Percentiles rank a stretch among this genome's conserved stretches.
phyloP scores from a whole-genome alignment of 805 yeast species.

The Kluyveromyces wickerhamii region DNA sequence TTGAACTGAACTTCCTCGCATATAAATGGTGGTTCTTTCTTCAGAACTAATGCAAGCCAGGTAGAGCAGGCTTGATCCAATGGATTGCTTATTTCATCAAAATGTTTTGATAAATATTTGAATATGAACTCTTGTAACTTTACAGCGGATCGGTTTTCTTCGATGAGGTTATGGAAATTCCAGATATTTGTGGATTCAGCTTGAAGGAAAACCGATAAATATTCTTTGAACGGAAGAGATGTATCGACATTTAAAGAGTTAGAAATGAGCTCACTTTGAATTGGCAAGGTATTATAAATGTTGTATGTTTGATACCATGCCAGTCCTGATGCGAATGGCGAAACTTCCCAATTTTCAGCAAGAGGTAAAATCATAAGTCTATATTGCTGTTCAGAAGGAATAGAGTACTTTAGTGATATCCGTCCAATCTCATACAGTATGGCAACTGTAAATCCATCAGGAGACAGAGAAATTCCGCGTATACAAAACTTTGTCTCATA shows the following conservation, averaged over 20 bases:
- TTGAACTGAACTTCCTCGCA: conserved; percentile 11
- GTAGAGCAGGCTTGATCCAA: conserved; percentile 23
- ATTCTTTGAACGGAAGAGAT: conserved; percentile 14
- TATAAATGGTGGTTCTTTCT: conserved; percentile 7
- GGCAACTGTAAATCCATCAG: conserved; percentile 25
- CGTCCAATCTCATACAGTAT: conserved; percentile 23
- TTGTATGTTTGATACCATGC: conserved; percentile 30
- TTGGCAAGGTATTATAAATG: conserved; percentile 21
- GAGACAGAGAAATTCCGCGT: conserved; percentile 23
- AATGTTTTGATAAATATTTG: conserved; percentile 18
- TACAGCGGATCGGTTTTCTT: conserved; percentile 13
- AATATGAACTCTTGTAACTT: conserved; percentile 18
- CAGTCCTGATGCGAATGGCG: conserved; percentile 20
- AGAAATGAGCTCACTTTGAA: too few species aligned
- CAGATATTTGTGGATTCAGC: conserved; percentile 14
- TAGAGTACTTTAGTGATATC: conserved; percentile 23
- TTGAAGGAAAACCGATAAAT: conserved; percentile 14
- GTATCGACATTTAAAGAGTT: conserved; percentile 9
- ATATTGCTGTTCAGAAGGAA: conserved; percentile 21
- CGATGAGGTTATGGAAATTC: conserved; percentile 19
- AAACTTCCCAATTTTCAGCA: conserved; percentile 21
- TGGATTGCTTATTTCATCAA: conserved; percentile 13
- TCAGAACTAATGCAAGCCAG: conserved; percentile 16
- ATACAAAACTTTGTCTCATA: conserved; percentile 22
- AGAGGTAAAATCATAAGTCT: conserved; percentile 23